Evolutionary conservation across 352 stramenopile species (phyloP), one percentile per base, ranked within the genome.

Genomic region (Phytophthora colocasiae): DNA sequence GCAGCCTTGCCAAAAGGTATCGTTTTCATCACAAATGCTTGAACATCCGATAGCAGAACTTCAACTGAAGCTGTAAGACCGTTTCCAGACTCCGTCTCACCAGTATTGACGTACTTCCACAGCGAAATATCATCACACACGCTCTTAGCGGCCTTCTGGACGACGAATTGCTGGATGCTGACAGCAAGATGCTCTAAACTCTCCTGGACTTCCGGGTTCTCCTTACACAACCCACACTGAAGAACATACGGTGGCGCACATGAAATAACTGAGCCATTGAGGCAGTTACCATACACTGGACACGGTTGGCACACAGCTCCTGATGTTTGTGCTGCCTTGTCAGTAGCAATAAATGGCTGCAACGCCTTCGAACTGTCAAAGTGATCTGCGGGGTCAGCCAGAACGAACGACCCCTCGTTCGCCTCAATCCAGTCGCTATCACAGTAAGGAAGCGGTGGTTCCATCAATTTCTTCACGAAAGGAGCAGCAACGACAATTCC

Each of bases 261-360:
- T 4, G 75, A 78, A 14, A 81, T 69, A 2, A 90, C 53, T 4
- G 69, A 58, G 9, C 83, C 81, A 52, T 83, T 75, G 1, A 77
- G 60, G 49, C 83, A 92, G 32, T 83, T 83, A 4, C 78, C 83
- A 63, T 83, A 90, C 48, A 90, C 36, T 0, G 83, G 83, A 39
- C 83, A 92, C 14, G 68, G 68, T n/a, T 79, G 83, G 32, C 83
- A 92, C 2, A 38, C 51, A 15, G 53, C 45, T 26, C 14, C 34
- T 3, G 49, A 55, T 9, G n/a, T 10, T 22, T 36, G 53, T 10
- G 44, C 26, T 39, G 54, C 45, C 17, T 76, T 59, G 2, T 45
- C 44, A 45, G 58, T 40, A 26, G 66, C 57, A 29, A 78, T 74
- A 61, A 86, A 90, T 3, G 70, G 76, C 40, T 90, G 75, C 26